These are phyloP conservation scores for Globisporangium heterothallicum DNA, from an alignment of 352 stramenopile genomes.

Conservation along the genomic window DNA sequence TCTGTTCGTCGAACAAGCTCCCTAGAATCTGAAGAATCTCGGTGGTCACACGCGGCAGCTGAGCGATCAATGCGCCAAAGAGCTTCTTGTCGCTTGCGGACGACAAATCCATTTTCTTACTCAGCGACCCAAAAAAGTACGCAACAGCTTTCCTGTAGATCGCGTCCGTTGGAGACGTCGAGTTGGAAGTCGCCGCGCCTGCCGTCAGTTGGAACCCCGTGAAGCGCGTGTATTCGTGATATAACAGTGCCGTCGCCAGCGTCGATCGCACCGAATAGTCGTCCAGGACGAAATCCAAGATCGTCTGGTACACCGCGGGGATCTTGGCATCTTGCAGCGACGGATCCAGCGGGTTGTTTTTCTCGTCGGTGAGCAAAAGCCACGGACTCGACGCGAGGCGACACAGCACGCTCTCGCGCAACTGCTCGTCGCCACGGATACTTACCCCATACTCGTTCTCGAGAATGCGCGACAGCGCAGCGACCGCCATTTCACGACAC, in stretches of 20 bases:
- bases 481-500: conserved; percentile 71
- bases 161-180: conserved; percentile 1
- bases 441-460: conserved; percentile 70
- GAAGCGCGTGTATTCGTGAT: conserved; percentile 59
- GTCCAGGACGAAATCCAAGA: conserved; percentile 63
- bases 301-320: conserved; percentile 55
- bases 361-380: conserved; percentile 45
- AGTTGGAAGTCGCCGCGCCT: background rate
- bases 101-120: conserved; percentile 47
- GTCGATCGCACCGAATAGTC: conserved; percentile 44
- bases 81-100: conserved; percentile 63
- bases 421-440: conserved; percentile 51
- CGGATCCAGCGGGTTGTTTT: conserved; percentile 22
- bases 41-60: conserved; percentile 51
- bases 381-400: conserved; percentile 58
- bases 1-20: conserved; percentile 46
- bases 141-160: conserved; percentile 39
- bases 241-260: conserved; percentile 47
- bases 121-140: conserved; percentile 47
- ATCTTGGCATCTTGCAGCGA: conserved; percentile 22
- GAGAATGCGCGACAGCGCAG: conserved; percentile 61
- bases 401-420: conserved; percentile 66
- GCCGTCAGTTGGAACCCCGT: conserved; percentile 17
- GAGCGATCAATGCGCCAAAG: conserved; percentile 46
- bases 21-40: conserved; percentile 52